phyloP scores from a whole-genome alignment of 1,284 basidiomycete species.

The Stygiomarasmius scandens region DNA sequence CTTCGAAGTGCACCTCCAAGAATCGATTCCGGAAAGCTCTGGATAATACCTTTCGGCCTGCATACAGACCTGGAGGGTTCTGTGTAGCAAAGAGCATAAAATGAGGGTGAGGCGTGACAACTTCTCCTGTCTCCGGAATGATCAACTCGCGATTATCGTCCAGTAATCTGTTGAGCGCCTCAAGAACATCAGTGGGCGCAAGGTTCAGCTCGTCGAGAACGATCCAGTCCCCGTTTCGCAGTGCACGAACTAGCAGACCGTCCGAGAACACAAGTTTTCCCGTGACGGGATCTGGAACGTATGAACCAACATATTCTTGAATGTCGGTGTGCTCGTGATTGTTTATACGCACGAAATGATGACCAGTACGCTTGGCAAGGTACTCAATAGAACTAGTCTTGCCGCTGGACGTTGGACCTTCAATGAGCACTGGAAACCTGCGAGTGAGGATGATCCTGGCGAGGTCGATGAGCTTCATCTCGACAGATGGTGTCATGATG shows the following conservation, averaged over 20 bases:
- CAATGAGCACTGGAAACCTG: constrained; percentile 94
- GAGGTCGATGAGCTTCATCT: constrained; percentile 90
- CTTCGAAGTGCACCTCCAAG: constrained; percentile 97
- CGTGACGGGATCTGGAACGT: constrained; percentile 89
- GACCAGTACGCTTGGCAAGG: constrained; percentile 90
- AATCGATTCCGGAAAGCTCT: constrained; percentile 99
- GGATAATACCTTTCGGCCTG: constrained; percentile 93
- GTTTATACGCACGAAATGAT: constrained; percentile 97
- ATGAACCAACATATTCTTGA: constrained; percentile 98
- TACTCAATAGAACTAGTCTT: constrained; percentile 99
- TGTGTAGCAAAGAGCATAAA: constrained; percentile 99
- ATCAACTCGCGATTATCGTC: constrained; percentile 98
- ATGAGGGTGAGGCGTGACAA: constrained; percentile 91
- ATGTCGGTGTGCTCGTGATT: constrained; percentile 99
- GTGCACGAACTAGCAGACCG: constrained; percentile 90
- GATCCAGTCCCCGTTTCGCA: constrained; percentile 95
- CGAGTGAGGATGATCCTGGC: constrained; percentile 90
- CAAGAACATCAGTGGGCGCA: constrained; percentile 97
- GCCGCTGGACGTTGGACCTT: constrained; percentile 97
- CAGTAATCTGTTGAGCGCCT: constrained; percentile 94
- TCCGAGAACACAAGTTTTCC: constrained; percentile 96
- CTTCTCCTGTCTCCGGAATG: constrained; percentile 95
- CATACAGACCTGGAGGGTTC: constrained; percentile 97
- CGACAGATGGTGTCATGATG: constrained; percentile 96
- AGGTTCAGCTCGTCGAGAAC: constrained; percentile 98